Conservation (phyloP, 2,329 filamentous ascomycete genomes). For the Botryotinia convoluta region DNA sequence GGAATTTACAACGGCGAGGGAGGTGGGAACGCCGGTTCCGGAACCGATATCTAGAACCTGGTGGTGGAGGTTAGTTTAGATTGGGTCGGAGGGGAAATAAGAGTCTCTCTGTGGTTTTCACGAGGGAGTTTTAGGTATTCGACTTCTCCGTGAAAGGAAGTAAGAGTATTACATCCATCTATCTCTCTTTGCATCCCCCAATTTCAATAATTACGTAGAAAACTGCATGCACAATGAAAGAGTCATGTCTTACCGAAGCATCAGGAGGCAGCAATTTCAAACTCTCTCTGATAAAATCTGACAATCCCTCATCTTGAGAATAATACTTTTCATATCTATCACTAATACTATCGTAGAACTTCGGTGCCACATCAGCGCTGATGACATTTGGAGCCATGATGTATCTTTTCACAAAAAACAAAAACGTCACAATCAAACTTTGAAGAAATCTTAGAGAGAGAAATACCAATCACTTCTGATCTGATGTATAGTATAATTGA, state of each 20-base stretch:
- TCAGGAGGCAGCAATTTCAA: not conserved
- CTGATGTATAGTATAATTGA: no score
- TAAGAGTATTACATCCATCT: not conserved
- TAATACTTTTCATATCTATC: not conserved
- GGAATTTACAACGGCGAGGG: not conserved
- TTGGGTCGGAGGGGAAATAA: no score
- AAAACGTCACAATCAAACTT: no score
- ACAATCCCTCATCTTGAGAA: not conserved
- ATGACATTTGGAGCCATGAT: no score
- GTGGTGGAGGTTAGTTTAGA: not conserved
- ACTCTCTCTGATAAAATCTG: not conserved
- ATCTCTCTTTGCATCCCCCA: not conserved
- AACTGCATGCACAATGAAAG: no score
- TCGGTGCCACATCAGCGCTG: not conserved
- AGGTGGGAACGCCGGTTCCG: constrained; percentile 1
- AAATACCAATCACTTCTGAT: no score
- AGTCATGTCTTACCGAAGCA: constrained; percentile 1
- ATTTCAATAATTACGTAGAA: no score
- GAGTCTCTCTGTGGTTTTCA: no score
- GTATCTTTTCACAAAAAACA: no score
- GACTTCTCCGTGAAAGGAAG: not conserved
- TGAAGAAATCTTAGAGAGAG: no score
- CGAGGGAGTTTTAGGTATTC: no score
- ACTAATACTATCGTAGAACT: not conserved
- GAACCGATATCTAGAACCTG: not conserved